Conservation (phyloP, 495 filamentous ascomycete genomes). For the Aspergillus affinis region DNA sequence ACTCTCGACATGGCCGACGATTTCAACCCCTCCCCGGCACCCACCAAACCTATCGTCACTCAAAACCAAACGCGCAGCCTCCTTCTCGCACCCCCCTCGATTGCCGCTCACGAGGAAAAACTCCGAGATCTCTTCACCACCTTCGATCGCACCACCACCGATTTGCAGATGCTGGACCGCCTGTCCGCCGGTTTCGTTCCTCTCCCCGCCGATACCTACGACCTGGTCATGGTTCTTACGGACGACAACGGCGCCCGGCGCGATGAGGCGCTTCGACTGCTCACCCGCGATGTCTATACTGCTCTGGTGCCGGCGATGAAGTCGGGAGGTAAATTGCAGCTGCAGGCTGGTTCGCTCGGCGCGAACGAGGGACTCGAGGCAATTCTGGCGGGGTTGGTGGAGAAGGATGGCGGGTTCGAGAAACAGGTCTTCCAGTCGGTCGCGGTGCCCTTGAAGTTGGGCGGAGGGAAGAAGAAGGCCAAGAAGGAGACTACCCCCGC, state of each 20-base stretch:
- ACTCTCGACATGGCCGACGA: not conserved
- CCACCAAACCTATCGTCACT: not conserved
- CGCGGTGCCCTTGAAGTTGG: constrained; percentile 71
- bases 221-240: constrained; percentile 79
- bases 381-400: constrained; percentile 78
- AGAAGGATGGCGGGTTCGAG: constrained; percentile 59
- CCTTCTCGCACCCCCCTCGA: constrained; percentile 71
- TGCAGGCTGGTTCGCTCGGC: constrained; percentile 64
- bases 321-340: constrained; percentile 64
- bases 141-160: constrained; percentile 70
- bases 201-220: constrained; percentile 76
- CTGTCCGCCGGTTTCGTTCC: constrained; percentile 78
- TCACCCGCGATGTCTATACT: constrained; percentile 66
- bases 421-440: constrained; percentile 62
- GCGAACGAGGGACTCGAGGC: constrained; percentile 57
- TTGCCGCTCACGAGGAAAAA: constrained; percentile 64
- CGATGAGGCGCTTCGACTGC: constrained; percentile 59
- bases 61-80: constrained; percentile 49
- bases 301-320: constrained; percentile 68
- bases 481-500: constrained; percentile 24
- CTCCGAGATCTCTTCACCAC: constrained; percentile 57
- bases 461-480: constrained; percentile 61
- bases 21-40: not conserved
- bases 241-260: constrained; percentile 63
- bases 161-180: constrained; percentile 98